Base-by-base conservation (phyloP, 345 rosid genomes). In the Physaria fendleri region DNA sequence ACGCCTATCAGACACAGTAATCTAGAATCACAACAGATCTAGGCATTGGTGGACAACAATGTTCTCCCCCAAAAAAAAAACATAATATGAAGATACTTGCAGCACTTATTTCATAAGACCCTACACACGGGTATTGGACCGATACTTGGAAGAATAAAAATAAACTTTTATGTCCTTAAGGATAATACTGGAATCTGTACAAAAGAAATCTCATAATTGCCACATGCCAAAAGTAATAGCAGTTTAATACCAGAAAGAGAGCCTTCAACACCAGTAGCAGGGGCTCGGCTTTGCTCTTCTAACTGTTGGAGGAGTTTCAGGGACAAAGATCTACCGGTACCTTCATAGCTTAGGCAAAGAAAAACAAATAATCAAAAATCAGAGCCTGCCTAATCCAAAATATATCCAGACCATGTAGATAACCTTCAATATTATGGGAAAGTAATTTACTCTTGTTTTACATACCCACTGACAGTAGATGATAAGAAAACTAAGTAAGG, bases 381-480 rank as follows among this genome's bases (percentile, higher is more conserved):
- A 63, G 54, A 30, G 24, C 44, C 22, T 46, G 49, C n/a, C 50
- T 45, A 21, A 30, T 42, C 12, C 47, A 54, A 45, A 35, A 5
- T 67, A 59, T 58, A 40, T 38, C 45, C 50, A 45, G 1, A 11
- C 25, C 33, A 68, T 11, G 16, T 33, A 43, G 4, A 34, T 6
- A 45, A 13, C 4, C 35, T 40, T 15, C 15, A 54, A 38, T 33
- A 34, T 13, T 1, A 14, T 20, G 83, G 25, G 83, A 46, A 40
- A 15, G 38, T 8, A 45, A 45, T 51, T 32, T 32, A 20, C 28
- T 63, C 18, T 16, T 23, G 56, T 64, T 16, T 40, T 33, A 52
- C 80, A 65, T 87, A 93, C 99, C 99, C 99, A 71, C 92, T 93
- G 24, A 93, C 92, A 28, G 99, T 93, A 40, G 99, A 89, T 59